Conservation (phyloP, 2,329 filamentous ascomycete species). For the Chaetomiaceae sp. region DNA sequence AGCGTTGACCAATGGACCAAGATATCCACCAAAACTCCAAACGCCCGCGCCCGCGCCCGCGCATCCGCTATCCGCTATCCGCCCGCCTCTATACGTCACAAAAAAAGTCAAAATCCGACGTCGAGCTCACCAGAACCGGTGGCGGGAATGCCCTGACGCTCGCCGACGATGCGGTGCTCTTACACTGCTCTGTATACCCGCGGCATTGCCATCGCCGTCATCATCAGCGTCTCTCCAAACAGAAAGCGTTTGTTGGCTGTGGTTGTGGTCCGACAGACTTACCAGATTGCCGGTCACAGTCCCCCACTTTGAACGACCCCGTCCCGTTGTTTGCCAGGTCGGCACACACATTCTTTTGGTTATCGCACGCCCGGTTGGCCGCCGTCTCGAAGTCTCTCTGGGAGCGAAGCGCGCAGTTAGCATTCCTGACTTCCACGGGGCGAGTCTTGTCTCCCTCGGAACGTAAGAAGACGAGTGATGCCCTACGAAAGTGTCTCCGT, state of each 20-base stretch:
- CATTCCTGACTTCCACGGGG: not conserved
- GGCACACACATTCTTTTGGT: constrained; percentile 46
- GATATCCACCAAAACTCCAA: not conserved
- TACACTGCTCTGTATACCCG: constrained; percentile 40
- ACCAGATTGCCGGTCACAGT: constrained; percentile 45
- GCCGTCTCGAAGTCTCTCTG: constrained; percentile 38
- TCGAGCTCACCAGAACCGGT: constrained; percentile 34
- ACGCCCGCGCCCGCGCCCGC: not conserved
- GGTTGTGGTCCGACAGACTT: no score
- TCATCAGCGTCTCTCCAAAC: not conserved
- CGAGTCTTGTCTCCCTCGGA: not conserved
- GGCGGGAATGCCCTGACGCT: constrained; percentile 27
- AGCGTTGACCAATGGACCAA: no score
- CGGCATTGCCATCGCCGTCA: no score
- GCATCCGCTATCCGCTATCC: no score
- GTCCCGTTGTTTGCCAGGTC: constrained; percentile 36
- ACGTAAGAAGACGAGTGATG: not conserved
- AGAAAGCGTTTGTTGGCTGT: no score
- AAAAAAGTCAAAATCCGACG: constrained; percentile 43
- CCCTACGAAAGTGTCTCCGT: constrained; percentile 42
- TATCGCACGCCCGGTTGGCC: constrained; percentile 42
- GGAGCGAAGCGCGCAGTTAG: not conserved
- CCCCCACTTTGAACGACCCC: constrained; percentile 34
- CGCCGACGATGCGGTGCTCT: constrained; percentile 30
- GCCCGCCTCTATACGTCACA: constrained; percentile 40